Evolutionary conservation across 805 yeast genomes (phyloP), one percentile per base, ranked within the genome.

Genomic region (Lachancea dasiensis): DNA sequence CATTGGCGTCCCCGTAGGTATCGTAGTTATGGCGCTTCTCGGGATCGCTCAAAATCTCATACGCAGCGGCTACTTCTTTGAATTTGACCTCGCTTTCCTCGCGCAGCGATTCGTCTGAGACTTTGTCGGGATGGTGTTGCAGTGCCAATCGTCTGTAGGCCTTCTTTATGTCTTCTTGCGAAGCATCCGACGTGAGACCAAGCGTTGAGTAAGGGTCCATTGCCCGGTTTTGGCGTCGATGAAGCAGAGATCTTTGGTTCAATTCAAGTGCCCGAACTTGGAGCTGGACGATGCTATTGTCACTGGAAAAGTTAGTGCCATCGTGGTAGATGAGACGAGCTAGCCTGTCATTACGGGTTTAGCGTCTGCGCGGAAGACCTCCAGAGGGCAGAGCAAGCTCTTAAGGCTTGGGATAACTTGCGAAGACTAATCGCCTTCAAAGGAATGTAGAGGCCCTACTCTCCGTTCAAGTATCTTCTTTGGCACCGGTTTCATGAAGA

Each of bases 111-210:
- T 73, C 76, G 47, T 77, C 85, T 0, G 75, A 57, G 1, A 77
- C 87, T 56, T 92, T 90, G 60, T 90, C 97, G 0, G 97, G 97
- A 61, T 90, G 97, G 51, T 79, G 75, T 43, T 69, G 67, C 27
- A 90, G 68, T 8, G 97, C 97, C 34, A 86, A 70, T 49, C 79
- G 82, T 47, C 94, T 72, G 61, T 86, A 90, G 0, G 96, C 95
- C 58, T 75, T 79, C 50, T 81, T 81, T 56, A 90, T 85, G 46
- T 89, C 96, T 1, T 63, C 64, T 22, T 74, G 61, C 1, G 86
- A 63, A 0, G 96, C 95, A 14, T 73, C 68, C 2, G 69, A 56
- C 5, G 73, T 75, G 4, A 87, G 76, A 26, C 86, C 95, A 16
- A 87, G 69, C 3, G 84, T 64, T 31, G 74, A 86, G 61, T 86